Base-by-base conservation (phyloP, 305 asterid species). In the Solanum hybrid region DNA sequence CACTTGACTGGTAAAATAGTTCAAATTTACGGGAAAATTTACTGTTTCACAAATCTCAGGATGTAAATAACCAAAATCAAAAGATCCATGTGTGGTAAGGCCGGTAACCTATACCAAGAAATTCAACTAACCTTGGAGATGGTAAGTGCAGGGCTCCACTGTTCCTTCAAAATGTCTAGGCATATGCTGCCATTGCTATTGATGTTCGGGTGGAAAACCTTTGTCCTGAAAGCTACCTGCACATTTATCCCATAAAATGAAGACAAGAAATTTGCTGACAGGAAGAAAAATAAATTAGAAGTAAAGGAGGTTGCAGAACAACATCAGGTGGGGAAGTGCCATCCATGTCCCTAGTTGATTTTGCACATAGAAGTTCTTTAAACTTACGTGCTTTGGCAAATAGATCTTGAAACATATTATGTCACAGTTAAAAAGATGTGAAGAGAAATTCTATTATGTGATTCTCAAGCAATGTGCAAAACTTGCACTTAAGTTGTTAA, bases 151-250 rank as follows among this genome's bases (percentile, higher is more conserved):
- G 92, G 92, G 85, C 92, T 91, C 92, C 91, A 91, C 88, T 91
- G 92, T 73, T 91, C 92, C 90, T 91, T 91, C 91, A 91, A 86
- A 86, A 89, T 91, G 74, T 91, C 92, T 33, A 91, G 92, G 87
- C 92, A 91, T 36, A 89, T 89, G 91, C 92, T 89, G 37, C 91
- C 92, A 34, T 91, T 91, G 89, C 91, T 91, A 34, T 91, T 91
- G 87, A 89, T 86, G 88, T 91, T 89, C 3, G 92, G 92, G 89
- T 91, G 92, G 67, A 91, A 91, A 89, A 91, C 91, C 88, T 89
- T 91, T 77, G 92, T 91, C 83, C 79, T 89, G 61, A 91, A 91
- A 22, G 91, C 89, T 31, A 91, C 92, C 92, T 89, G 90, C 86
- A 87, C 75, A 57, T 22, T 51, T 51, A 85, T 84, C 12, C 74